Percentiles rank a stretch among this genome's conserved stretches.
Evolutionary conservation across 2,329 filamentous ascomycete genomes (phyloP).

Genomic region (Colletotrichum neosansevieriae): DNA sequence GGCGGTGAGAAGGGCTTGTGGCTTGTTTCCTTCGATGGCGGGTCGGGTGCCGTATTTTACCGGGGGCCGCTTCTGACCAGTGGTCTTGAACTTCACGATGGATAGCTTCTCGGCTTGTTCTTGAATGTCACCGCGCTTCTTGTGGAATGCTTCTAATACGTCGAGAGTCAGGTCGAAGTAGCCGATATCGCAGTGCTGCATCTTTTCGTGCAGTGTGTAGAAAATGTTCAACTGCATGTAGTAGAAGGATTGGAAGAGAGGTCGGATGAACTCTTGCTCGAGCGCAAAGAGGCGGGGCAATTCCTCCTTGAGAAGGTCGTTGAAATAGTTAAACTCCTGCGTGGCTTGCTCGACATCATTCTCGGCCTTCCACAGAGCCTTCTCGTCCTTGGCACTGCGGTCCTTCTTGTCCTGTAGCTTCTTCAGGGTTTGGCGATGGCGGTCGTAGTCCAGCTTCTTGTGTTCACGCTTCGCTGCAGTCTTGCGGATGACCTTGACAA

Average conservation of each 20-base stretch:
- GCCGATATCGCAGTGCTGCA: constrained; percentile 97
- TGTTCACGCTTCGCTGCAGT: constrained; percentile 90
- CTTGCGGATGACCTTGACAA: constrained; percentile 96
- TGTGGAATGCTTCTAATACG: constrained; percentile 89
- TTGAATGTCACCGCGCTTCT: constrained; percentile 89
- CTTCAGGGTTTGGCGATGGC: constrained; percentile 84
- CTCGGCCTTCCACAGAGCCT: constrained; percentile 95
- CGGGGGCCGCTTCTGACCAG: constrained; percentile 73
- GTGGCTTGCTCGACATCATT: constrained; percentile 91
- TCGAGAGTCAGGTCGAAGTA: constrained; percentile 95
- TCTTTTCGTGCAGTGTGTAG: constrained; percentile 97
- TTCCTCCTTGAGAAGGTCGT: constrained; percentile 96
- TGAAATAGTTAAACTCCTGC: constrained; percentile 98
- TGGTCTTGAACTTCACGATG: constrained; percentile 93
- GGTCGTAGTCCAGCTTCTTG: constrained; percentile 97
- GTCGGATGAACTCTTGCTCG: constrained; percentile 94
- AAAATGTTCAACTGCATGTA: constrained; percentile 99
- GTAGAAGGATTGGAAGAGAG: constrained; percentile 98
- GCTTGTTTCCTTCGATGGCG: constrained; percentile 61
- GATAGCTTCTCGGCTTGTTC: constrained; percentile 84
- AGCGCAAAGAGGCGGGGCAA: constrained; percentile 90
- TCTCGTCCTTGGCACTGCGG: constrained; percentile 95
- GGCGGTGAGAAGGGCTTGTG: constrained; percentile 64
- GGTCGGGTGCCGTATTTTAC: constrained; percentile 69
- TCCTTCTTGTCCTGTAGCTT: constrained; percentile 99